Evolutionary conservation across 306 rosid genomes (phyloP).

Genomic region (Inga oerstediana): DNA sequence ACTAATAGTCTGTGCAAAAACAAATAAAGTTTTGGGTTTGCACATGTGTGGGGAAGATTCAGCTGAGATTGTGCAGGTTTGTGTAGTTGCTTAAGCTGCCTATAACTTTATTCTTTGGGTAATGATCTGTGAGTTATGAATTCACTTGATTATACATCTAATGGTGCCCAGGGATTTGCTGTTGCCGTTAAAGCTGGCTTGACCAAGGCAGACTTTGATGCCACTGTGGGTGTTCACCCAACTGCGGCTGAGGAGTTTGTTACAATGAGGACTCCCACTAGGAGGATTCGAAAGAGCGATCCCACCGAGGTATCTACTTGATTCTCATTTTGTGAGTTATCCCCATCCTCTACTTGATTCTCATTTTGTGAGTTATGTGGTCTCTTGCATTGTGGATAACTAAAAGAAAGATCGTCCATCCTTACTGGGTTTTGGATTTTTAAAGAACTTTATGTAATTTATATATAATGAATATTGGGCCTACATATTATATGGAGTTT

Average conservation of each 20-base stretch:
- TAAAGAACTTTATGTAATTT: neutral
- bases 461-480: neutral
- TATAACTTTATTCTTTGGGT: slow-evolving; percentile 1
- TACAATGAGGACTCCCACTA: slow-evolving; percentile 87
- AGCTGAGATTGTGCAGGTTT: slow-evolving; percentile 90
- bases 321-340: slow-evolving; percentile 29
- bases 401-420: neutral
- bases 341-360: slow-evolving; percentile 13
- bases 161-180: slow-evolving; percentile 81
- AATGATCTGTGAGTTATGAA: slow-evolving; percentile 25
- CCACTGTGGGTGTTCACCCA: slow-evolving; percentile 94
- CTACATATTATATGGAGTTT: neutral
- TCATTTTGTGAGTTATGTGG: slow-evolving; percentile 17
- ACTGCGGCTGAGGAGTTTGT: slow-evolving; percentile 95
- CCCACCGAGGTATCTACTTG: slow-evolving; percentile 57
- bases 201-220: slow-evolving; percentile 89
- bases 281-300: slow-evolving; percentile 61
- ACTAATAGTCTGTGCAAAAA: slow-evolving; percentile 77
- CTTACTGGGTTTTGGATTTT: slow-evolving; percentile 23
- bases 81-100: slow-evolving; percentile 31
- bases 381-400: slow-evolving; percentile 14
- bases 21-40: slow-evolving; percentile 75
- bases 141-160: slow-evolving; percentile 30
- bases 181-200: slow-evolving; percentile 93
- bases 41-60: slow-evolving; percentile 98